phyloP scores from a whole-genome alignment of 305 asterid genomes.

The Euphrasia arctica region DNA sequence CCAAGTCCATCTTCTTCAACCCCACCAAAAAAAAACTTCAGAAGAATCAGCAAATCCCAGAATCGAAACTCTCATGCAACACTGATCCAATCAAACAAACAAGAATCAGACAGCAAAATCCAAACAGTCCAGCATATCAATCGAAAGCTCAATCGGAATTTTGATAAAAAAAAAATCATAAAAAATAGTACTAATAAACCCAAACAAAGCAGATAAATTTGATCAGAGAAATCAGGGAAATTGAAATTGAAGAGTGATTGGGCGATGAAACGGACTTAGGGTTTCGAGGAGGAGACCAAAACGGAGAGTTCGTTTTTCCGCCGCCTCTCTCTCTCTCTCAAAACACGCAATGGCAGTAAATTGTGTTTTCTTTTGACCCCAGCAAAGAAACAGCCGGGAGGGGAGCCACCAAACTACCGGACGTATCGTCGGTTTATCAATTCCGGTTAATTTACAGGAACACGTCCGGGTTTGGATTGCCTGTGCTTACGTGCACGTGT shows the following conservation, averaged over 20 bases:
- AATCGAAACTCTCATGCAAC: conserved; percentile 26
- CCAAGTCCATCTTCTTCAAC: conserved; percentile 69
- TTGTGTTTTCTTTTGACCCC: conserved; percentile 35
- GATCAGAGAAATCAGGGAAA: conserved; percentile 9
- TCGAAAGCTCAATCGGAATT: conserved; percentile 26
- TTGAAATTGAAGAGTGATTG: neutral
- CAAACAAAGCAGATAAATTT: neutral
- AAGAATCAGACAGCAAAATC: conserved; percentile 20
- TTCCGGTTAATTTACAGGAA: conserved; percentile 50
- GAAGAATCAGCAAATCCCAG: conserved; percentile 34
- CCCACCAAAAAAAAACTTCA: conserved; percentile 17
- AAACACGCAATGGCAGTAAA: conserved; percentile 16
- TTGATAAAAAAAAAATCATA: conserved; percentile 5
- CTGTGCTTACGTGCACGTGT: conserved; percentile 34
- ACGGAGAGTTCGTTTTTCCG: conserved; percentile 24
- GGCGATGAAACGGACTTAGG: conserved; percentile 26
- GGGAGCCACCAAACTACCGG: conserved; percentile 49
- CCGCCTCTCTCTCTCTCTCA: conserved; percentile 26
- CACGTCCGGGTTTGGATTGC: conserved; percentile 69
- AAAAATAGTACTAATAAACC: neutral
- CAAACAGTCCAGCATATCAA: conserved; percentile 24
- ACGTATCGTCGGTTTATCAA: conserved; percentile 57
- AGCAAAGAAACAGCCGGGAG: conserved; percentile 36
- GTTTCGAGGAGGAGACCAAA: conserved; percentile 25
- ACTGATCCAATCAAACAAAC: conserved; percentile 39